Base-by-base conservation (phyloP, 129 eudicot species). In the Arctium lappa region DNA sequence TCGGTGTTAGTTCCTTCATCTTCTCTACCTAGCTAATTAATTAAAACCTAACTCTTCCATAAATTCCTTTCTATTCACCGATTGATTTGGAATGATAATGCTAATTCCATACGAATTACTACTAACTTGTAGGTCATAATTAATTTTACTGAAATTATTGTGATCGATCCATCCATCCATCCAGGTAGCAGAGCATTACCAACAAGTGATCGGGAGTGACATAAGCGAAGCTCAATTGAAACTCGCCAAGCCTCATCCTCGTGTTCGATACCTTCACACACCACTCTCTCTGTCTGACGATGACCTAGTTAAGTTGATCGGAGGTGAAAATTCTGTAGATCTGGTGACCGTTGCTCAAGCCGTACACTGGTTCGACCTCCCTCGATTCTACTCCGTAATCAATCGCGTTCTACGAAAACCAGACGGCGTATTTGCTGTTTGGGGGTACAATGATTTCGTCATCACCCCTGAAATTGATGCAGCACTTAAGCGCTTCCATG, bases 281-380 rank as follows among this genome's bases (percentile, higher is more conserved):
- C 90, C 90, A 0, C 73, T 79, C 8, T 85, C 89, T 3, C n/a
- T 89, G 40, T 80, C 91, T 2, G 77, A 74, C 4, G 86, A 85
- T 16, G 92, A 91, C 15, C 29, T 89, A 1, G 29, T 82, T 38
- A n/a, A 73, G 60, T 5, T 87, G 3, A 75, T 89, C 11, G 92
- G 92, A 0, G 83, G 84, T 8, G 91, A 89, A 71, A 79, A 63
- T 3, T 66, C 83, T 0, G 91, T 88, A 1, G 93, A 89, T 80
- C 83, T 91, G 65, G 83, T 91, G 12, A 91, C 90, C 0, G 90
- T 91, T 5, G 91, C 96, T 48, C 86, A 83, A 82, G 93, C 96
- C 9, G 85, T 91, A 16, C 96, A 91, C 78, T 91, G 96, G 93
- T 91, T 91, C 77, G 93, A 91, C 80, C 91, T 89, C 15, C 90